Conservation (phyloP, 192 early-diverging fungal species). For the Linnemannia schmuckeri region DNA sequence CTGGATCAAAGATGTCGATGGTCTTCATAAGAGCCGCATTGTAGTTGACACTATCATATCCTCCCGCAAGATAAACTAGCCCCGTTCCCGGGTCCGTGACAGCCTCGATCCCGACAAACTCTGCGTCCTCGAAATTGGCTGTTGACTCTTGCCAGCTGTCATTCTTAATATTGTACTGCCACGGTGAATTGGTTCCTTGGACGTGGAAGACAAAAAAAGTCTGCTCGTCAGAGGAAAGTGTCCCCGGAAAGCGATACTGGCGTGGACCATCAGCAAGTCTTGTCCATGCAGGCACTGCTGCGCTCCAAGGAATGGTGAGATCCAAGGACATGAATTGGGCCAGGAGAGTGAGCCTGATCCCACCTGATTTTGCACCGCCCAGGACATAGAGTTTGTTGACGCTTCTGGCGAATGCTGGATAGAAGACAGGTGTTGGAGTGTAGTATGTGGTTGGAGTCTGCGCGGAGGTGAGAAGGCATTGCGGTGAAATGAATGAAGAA, state of each 20-base stretch:
- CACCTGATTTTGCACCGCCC: no score
- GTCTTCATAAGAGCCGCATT: neutral
- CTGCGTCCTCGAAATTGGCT: neutral
- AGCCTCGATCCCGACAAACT: neutral
- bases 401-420: no score
- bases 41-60: neutral
- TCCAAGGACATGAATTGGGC: neutral
- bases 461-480: no score
- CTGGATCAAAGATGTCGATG: neutral
- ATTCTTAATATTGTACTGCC: neutral
- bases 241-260: neutral
- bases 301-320: neutral
- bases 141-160: neutral
- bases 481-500: no score
- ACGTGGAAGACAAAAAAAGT: neutral
- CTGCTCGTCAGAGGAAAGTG: neutral
- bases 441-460: no score
- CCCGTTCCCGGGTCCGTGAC: neutral
- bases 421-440: no score
- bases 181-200: neutral
- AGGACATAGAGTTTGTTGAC: no score
- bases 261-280: neutral
- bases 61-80: neutral
- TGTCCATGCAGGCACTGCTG: neutral
- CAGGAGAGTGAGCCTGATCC: no score